Conservation (phyloP, 352 stramenopile genomes). For the Globisporangium echinulatum region DNA sequence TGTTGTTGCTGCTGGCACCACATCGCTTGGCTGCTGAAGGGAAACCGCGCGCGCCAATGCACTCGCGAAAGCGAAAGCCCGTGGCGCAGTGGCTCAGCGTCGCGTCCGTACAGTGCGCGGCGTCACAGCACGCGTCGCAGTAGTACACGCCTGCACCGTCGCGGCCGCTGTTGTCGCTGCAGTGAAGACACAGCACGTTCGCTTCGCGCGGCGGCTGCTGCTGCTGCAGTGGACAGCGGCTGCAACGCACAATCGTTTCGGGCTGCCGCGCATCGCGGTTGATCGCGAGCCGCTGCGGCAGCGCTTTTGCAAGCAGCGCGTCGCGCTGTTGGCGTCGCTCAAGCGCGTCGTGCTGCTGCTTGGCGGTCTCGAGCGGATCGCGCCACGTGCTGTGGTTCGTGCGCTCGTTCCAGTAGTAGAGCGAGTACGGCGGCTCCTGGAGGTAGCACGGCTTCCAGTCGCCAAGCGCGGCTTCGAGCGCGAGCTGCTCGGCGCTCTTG, state of each 20-base stretch:
- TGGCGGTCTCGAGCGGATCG: constrained; percentile 39
- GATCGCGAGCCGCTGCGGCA: constrained; percentile 37
- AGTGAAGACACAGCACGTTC: constrained; percentile 40
- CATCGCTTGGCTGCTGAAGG: constrained; percentile 2
- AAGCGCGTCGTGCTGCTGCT: constrained; percentile 27
- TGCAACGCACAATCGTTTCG: no score
- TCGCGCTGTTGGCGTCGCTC: constrained; percentile 24
- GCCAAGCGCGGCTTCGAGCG: constrained; percentile 21
- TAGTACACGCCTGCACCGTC: constrained; percentile 18
- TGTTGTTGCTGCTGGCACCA: no score
- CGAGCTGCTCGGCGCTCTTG: constrained; percentile 18
- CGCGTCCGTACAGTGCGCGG: constrained; percentile 19
- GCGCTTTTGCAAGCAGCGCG: constrained; percentile 26
- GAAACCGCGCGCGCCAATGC: constrained; percentile 30
- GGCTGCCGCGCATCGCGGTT: constrained; percentile 22
- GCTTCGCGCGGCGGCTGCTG: constrained; percentile 8
- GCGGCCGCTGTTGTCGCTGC: constrained; percentile 3
- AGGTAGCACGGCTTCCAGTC: constrained; percentile 53
- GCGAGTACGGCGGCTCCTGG: constrained; percentile 48
- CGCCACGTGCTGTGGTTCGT: constrained; percentile 53
- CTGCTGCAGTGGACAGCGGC: no score
- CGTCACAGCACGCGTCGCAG: constrained; percentile 45
- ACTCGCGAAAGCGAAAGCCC: constrained; percentile 30
- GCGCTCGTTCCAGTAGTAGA: constrained; percentile 60
- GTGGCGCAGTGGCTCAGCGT: constrained; percentile 27